Base-by-base conservation (phyloP, 2,329 filamentous ascomycete genomes). In the Aaosphaeria pasadenensis region DNA sequence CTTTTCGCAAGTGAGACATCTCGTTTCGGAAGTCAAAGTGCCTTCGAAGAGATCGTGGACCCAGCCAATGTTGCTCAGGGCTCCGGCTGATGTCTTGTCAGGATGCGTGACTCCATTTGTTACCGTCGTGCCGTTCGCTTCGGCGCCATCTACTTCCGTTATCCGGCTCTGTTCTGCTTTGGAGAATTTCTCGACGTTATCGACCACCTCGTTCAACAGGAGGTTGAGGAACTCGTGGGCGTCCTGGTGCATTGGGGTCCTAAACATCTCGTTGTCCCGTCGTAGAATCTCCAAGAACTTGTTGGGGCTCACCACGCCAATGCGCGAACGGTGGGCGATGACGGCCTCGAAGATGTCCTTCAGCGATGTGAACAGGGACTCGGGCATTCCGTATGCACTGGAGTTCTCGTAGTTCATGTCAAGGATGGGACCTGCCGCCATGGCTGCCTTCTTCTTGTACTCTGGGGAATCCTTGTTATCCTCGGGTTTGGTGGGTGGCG, bases 1-100 rank as follows among this genome's bases (percentile, higher is more conserved):
- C 45, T 91, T 96, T 71, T 99, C 94, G 71, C 94, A 99, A 0
- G 92, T 96, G 57, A 99, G 75, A 70, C 94, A 99, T 67, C 92
- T 88, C 32, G 94, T 99, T 74, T 99, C 94, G 7, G 94, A 99
- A 5, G 91, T 96, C 57, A 99, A 75, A 2, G 91, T 86, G 28
- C 94, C 94, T 70, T 99, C 92, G 58, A 99, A 99, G 35, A 99
- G 85, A 63, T 96, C 91, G 71, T 97, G 92, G 28, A 99, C 92
- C 92, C 94, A 97, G 52, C 90, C 70, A 6, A 72, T 71, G 50
- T 73, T 74, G 46, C 57, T 60, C 30, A 54, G 41, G 11, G 48
- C 51, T 7, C 52, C 31, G 7, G 54, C 42, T 4, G 61, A 57
- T 30, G 48, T 55, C 11, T 45, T 56, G 43, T 56, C 59, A 30